phyloP scores from a whole-genome alignment of 2,329 filamentous ascomycete species.

The Pseudofabraea citricarpa region DNA sequence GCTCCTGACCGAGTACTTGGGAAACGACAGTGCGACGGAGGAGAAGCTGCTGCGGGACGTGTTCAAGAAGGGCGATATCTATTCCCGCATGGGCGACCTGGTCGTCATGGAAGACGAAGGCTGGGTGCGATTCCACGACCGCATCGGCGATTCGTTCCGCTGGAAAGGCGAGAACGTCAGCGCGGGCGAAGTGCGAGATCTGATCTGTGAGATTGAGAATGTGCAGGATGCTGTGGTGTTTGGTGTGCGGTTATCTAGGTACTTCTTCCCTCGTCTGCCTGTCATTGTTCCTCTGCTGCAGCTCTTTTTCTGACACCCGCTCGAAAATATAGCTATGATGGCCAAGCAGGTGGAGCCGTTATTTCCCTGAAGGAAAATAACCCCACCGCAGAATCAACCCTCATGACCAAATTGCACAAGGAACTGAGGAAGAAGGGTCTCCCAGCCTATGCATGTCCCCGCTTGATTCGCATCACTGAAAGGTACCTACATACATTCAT shows the following conservation, averaged over 20 bases:
- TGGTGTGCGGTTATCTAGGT: conserved; percentile 35
- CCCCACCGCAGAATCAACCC: conserved; percentile 23
- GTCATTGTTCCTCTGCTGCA: no score
- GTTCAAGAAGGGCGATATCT: conserved; percentile 39
- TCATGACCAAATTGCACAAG: conserved; percentile 33
- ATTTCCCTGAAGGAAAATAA: conserved; percentile 35
- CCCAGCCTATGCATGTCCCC: conserved; percentile 39
- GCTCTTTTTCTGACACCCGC: no score
- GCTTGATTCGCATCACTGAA: conserved; percentile 39
- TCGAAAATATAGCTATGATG: conserved; percentile 42
- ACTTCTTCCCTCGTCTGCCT: conserved; percentile 11
- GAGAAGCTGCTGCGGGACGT: conserved; percentile 38
- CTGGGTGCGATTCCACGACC: conserved; percentile 41
- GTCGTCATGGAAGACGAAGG: conserved; percentile 34
- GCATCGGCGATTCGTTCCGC: conserved; percentile 48
- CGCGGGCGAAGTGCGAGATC: conserved; percentile 39
- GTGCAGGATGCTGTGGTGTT: conserved; percentile 40
- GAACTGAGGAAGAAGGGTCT: conserved; percentile 38
- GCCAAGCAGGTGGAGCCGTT: conserved; percentile 41
- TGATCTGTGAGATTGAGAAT: conserved; percentile 34
- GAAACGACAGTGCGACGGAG: conserved; percentile 36
- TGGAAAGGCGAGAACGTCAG: conserved; percentile 47
- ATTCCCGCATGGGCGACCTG: conserved; percentile 40
- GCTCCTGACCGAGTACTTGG: conserved; percentile 36
- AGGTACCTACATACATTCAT: conserved; percentile 30